phyloP scores from a whole-genome alignment of 257 asterid genomes.

The Solanum pinnatisectum region DNA sequence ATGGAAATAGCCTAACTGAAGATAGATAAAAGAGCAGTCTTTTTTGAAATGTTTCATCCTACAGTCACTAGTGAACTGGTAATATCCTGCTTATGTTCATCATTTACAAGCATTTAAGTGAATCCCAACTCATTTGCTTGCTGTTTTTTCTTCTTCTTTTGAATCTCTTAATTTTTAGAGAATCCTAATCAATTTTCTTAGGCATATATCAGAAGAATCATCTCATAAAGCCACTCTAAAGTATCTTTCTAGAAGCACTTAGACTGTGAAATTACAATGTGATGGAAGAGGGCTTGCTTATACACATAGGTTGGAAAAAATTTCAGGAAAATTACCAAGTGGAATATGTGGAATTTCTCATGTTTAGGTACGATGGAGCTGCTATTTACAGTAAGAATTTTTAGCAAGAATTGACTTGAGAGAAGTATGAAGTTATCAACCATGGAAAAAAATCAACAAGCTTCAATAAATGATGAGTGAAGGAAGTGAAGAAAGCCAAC shows the following conservation, averaged over 20 bases:
- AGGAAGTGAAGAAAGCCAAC: not conserved
- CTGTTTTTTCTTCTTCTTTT: no score
- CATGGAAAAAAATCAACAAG: not conserved
- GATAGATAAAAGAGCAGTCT: not conserved
- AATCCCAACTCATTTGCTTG: not conserved
- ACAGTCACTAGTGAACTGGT: not conserved
- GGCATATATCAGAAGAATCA: not conserved
- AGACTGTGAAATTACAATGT: not conserved
- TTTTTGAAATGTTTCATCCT: no score
- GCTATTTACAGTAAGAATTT: not conserved
- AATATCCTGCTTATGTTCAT: not conserved
- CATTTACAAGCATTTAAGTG: not conserved
- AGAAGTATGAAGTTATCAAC: not conserved
- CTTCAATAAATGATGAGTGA: not conserved
- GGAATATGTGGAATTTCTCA: not conserved
- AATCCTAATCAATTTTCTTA: not conserved
- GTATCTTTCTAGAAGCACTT: not conserved
- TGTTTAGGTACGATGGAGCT: not conserved
- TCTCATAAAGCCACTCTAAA: not conserved
- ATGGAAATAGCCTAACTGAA: not conserved
- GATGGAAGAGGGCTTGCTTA: not conserved
- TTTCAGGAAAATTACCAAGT: not conserved
- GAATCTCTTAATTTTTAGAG: not conserved
- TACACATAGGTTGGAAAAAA: not conserved
- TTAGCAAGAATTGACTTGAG: not conserved